Evolutionary conservation across 345 rosid species (phyloP).

Genomic region (Brassica nigra): DNA sequence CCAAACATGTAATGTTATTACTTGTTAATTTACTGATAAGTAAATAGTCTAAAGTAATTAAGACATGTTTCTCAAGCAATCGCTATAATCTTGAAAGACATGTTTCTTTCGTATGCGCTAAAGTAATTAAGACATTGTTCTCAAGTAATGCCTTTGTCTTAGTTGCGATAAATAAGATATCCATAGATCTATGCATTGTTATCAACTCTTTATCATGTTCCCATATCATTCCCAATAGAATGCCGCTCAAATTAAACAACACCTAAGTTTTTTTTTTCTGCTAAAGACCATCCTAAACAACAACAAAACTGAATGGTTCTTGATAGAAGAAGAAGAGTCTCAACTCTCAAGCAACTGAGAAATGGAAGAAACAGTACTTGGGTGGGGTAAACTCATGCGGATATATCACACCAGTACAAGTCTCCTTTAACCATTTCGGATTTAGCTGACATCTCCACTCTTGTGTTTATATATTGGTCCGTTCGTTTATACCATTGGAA

Average conservation of each 20-base stretch:
- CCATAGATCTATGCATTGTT: neutral
- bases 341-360: slow-evolving; percentile 16
- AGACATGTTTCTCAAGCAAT: neutral
- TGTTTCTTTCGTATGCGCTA: no score
- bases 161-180: neutral
- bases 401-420: no score
- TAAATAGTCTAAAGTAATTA: neutral
- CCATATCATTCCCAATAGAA: neutral
- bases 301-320: neutral
- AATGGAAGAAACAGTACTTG: slow-evolving; percentile 30
- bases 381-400: slow-evolving; percentile 32
- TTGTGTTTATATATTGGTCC: neutral
- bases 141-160: neutral
- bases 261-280: neutral
- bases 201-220: neutral
- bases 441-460: slow-evolving; percentile 33
- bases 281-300: neutral
- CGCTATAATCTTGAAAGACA: no score
- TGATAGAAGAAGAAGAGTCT: neutral
- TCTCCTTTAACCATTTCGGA: slow-evolving; percentile 23
- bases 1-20: slow-evolving; percentile 7
- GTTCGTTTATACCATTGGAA: slow-evolving; percentile 14
- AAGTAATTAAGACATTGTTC: no score
- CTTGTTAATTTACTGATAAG: slow-evolving; percentile 3
- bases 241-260: neutral